Evolutionary conservation across 768 basidiomycete genomes (phyloP).

Genomic region (Xerocomus potaroensis): DNA sequence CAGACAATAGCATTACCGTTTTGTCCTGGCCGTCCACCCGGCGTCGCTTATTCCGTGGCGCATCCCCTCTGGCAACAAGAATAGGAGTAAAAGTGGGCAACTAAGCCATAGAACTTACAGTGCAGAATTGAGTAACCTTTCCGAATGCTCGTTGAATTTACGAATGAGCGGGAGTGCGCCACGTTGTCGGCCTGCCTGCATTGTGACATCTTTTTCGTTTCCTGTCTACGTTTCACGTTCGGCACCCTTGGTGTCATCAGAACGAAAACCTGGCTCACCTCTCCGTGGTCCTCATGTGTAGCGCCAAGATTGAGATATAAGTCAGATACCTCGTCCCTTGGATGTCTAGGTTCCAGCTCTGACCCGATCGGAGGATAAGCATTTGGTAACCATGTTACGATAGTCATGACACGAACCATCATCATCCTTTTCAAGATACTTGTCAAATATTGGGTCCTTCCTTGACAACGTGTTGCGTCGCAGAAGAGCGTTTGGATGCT

Average conservation of each 20-base stretch:
- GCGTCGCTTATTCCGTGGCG: conserved; percentile 55
- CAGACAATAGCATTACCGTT: conserved; percentile 35
- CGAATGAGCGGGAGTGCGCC: conserved; percentile 89
- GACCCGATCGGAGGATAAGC: background rate
- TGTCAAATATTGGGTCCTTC: conserved; percentile 93
- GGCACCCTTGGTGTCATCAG: background rate
- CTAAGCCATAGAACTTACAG: conserved; percentile 42
- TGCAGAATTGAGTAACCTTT: conserved; percentile 77
- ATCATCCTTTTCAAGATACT: conserved; percentile 93
- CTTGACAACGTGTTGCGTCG: conserved; percentile 78
- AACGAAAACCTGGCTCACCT: conserved; percentile 43
- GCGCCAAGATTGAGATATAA: conserved; percentile 83
- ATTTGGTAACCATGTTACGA: background rate
- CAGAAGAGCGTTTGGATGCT: conserved; percentile 85
- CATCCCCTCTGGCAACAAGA: conserved; percentile 44
- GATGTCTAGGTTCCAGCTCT: conserved; percentile 78
- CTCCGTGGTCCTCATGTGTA: conserved; percentile 86
- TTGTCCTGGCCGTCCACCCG: conserved; percentile 42
- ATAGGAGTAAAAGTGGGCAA: background rate
- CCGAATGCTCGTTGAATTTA: conserved; percentile 97
- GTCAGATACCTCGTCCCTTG: conserved; percentile 63
- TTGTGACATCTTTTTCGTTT: conserved; percentile 87
- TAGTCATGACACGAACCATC: conserved; percentile 64
- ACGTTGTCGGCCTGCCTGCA: conserved; percentile 90
- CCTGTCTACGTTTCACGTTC: conserved; percentile 54